Conservation (phyloP, 1,139 yeast species). For the Saccharomyces hybrid region DNA sequence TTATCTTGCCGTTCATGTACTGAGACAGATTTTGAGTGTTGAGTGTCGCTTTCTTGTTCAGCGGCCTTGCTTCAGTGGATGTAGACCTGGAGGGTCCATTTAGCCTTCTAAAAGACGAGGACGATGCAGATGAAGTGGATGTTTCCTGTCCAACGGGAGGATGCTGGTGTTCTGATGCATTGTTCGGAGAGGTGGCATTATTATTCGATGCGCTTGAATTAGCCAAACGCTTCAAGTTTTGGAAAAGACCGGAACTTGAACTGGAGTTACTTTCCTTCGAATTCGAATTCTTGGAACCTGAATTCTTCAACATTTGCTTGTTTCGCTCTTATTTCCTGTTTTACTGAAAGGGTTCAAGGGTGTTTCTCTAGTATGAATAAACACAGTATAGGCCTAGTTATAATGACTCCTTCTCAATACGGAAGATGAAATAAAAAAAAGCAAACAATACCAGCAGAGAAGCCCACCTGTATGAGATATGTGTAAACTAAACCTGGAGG, state of each 20-base stretch:
- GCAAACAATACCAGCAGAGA: not conserved
- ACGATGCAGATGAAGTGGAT: not conserved
- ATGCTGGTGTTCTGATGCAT: not conserved
- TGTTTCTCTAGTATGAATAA: too few relatives aligned
- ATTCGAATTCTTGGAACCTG: conserved; percentile 4
- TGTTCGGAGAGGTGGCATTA: not conserved
- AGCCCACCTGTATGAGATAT: not conserved
- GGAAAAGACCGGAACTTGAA: conserved; percentile 10
- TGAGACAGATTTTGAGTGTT: conserved; percentile 27
- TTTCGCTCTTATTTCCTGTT: not conserved
- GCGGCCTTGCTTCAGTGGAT: conserved; percentile 18
- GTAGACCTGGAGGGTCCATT: conserved; percentile 10
- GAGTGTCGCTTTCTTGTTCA: conserved; percentile 25
- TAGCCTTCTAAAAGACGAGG: conserved; percentile 3
- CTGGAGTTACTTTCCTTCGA: not conserved
- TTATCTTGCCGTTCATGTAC: conserved; percentile 15
- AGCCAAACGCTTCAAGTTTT: conserved; percentile 17
- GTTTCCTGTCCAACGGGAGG: not conserved
- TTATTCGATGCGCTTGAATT: conserved; percentile 1
- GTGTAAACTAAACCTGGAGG: not conserved
- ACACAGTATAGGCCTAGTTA: not conserved
- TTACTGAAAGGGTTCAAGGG: not conserved
- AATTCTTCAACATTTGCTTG: conserved; percentile 5
- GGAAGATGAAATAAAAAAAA: not conserved
- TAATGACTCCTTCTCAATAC: not conserved